Base-by-base conservation (phyloP, 331 rosid species). In the Rhamnella rubrinervis region DNA sequence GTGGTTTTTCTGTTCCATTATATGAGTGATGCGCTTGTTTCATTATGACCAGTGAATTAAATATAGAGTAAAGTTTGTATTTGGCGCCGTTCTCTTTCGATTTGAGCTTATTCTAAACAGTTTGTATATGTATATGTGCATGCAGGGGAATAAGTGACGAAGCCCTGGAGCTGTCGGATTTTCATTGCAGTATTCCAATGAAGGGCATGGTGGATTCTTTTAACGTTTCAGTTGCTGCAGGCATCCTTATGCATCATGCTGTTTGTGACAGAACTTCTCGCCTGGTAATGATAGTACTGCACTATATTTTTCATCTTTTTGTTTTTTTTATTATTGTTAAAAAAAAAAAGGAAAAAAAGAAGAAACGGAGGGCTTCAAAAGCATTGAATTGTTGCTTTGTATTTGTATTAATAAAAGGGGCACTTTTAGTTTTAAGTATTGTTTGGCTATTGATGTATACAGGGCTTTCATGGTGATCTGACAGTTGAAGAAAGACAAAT, bases 151-250 rank as follows among this genome's bases (percentile, higher is more conserved):
- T 87, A 71, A 93, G 88, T 74, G 87, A 88, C 6, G 95, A 88
- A 79, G 97, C 98, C 53, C 67, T 91, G 86, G 91, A 77, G 66
- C 78, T 91, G 81, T 93, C 97, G 35, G 97, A 91, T 75, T 58
- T 93, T 71, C 89, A 81, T 76, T 93, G 97, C 82, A 83, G 89
- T 78, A 87, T 91, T 74, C 95, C 98, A 6, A 88, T 93, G 97
- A 86, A 87, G 1, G 98, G 98, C 60, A 93, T 91, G 98, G 97
- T 91, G 59, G 95, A 88, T 75, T 93, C 97, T 71, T 91, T 88
- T 82, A 91, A 93, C 77, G 96, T 91, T 73, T 91, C 97, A 23
- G 98, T 91, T 78, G 98, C 96, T 59, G 96, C 97, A 7, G 96
- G 97, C 77, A 83, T 93, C 78, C 86, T 91, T 74, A 88, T 91